Percentiles rank a stretch among this genome's conserved stretches.
Conservation (phyloP, 768 basidiomycete genomes). For the Agaricus blazei region DNA sequence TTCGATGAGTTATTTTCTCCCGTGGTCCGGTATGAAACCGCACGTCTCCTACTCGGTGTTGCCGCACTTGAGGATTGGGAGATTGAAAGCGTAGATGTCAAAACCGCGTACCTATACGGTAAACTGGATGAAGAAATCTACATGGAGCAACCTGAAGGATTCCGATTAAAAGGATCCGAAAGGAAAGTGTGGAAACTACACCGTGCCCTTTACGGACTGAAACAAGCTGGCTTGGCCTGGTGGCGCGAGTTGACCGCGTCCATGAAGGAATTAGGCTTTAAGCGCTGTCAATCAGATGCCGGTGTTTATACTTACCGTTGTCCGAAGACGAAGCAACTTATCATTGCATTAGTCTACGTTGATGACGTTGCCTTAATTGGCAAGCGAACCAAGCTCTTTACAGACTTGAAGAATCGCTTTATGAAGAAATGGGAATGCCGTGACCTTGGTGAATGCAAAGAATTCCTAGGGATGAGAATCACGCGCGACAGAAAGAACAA, state of each 20-base stretch:
- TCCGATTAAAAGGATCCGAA: too few relatives aligned
- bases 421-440: too few relatives aligned
- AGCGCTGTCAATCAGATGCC: neutral
- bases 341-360: neutral
- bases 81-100: slow-evolving; percentile 20
- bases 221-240: neutral
- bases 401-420: too few relatives aligned
- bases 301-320: neutral
- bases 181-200: too few relatives aligned
- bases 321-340: neutral
- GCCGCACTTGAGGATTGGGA: slow-evolving; percentile 28
- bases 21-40: slow-evolving; percentile 5
- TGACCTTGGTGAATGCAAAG: too few relatives aligned
- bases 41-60: slow-evolving; percentile 10
- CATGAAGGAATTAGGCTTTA: neutral
- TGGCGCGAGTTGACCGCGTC: neutral
- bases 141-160: slow-evolving; percentile 9
- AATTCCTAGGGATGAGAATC: too few relatives aligned
- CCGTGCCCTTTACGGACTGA: slow-evolving; percentile 1
- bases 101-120: slow-evolving; percentile 9
- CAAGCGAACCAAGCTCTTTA: too few relatives aligned
- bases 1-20: too few relatives aligned
- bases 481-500: too few relatives aligned
- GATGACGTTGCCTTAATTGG: too few relatives aligned
- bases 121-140: slow-evolving; percentile 11